Base-by-base conservation (phyloP, 225 moss, liverwort and hornwort species). In the Pseudoscleropodium purum region DNA sequence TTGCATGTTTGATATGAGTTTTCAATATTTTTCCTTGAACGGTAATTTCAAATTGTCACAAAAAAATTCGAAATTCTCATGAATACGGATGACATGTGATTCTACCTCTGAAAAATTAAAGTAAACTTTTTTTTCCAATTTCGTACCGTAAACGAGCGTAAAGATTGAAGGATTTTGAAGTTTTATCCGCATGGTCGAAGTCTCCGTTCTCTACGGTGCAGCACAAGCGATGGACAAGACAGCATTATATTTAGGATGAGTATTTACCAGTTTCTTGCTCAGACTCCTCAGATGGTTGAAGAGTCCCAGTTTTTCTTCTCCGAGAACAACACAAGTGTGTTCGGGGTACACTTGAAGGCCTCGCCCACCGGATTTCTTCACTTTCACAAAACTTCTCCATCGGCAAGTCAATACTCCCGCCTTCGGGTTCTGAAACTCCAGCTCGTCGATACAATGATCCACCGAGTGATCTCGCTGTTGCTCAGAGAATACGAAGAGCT, bases 401-500 rank as follows among this genome's bases (percentile, higher is more conserved):
- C 41, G 19, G 43, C 24, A 41, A 30, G 4, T 39, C 17, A 5
- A 19, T 13, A 17, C 41, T 26, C 66, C 68, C n/a, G 54, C 69
- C 5, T 15, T 37, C 6, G 51, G 54, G 5, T 31, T 27, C 9
- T 2, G 14, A 26, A 47, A 11, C 31, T 45, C 76, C 25, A 92
- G 39, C 88, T 77, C 61, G 63, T 92, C 70, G 39, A 88, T 83
- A 79, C 90, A 89, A 23, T 87, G 87, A 7, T 89, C 36, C n/a
- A 89, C 85, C 9, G 9, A n/a, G 20, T n/a, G 21, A 13, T 34
- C 52, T 0, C 2, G 21, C 82, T 89, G 67, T 33, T 87, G 83
- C 87, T 93, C 90, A 1, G 89, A 92, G 85, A 85, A 92, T 3
- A 92, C 2, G 78, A 78, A 93, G 8, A 92, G 45, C 3, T 65